phyloP scores from a whole-genome alignment of 352 stramenopile species.

The Aphanomyces euteiches region DNA sequence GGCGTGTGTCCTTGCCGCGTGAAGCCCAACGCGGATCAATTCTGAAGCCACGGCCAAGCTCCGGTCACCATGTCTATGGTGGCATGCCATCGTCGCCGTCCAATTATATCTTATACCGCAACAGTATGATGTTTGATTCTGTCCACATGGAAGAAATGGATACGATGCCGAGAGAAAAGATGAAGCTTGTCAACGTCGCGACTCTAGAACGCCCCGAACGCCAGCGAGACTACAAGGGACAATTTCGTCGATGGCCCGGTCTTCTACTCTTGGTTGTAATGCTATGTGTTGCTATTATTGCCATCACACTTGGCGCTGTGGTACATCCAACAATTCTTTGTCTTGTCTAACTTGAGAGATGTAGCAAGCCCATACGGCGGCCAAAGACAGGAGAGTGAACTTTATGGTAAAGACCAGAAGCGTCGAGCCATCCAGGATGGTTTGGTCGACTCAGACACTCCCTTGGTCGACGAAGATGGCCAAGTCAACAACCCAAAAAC shows the following conservation, averaged over 20 bases:
- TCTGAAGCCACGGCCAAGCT: background rate
- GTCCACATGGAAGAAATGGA: background rate
- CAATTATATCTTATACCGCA: background rate
- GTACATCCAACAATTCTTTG: background rate
- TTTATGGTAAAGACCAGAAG: conserved; percentile 25
- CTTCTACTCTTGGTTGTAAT: conserved; percentile 36
- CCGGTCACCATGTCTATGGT: background rate
- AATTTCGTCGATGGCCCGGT: conserved; percentile 35
- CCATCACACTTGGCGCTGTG: conserved; percentile 33
- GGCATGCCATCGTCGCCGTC: conserved; percentile 13
- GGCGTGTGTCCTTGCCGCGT: conserved; percentile 4
- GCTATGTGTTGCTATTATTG: conserved; percentile 22
- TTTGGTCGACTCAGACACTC: background rate
- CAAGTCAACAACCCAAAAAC: conserved; percentile 60
- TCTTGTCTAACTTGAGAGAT: too few relatives aligned
- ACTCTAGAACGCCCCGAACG: conserved; percentile 1
- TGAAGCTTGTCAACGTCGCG: conserved; percentile 18
- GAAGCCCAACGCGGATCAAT: background rate
- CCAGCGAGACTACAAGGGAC: conserved; percentile 22
- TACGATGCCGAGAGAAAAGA: background rate
- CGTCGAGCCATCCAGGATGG: conserved; percentile 28
- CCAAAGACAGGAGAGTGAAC: too few relatives aligned
- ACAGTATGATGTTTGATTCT: background rate
- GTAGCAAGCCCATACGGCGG: background rate
- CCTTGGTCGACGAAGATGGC: conserved; percentile 32